Evolutionary conservation across 2,329 filamentous ascomycete genomes (phyloP).

Genomic region (Xylaria sp.): DNA sequence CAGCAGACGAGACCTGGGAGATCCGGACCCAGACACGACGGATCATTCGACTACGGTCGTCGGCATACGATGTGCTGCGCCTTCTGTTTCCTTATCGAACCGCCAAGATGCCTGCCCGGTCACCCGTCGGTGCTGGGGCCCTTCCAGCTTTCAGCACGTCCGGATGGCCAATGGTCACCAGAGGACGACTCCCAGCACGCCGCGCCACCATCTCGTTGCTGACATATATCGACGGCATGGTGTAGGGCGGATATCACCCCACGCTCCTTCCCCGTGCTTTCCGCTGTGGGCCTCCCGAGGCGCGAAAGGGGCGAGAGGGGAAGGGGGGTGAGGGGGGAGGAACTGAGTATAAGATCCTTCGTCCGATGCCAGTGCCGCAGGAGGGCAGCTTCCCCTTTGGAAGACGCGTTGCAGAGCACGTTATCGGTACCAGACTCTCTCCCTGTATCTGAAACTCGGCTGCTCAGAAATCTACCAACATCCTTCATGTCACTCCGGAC

Average conservation of each 20-base stretch:
- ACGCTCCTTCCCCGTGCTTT: conserved; percentile 22
- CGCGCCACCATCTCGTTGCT: conserved; percentile 28
- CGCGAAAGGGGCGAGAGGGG: conserved; percentile 10
- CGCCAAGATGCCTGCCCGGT: conserved; percentile 26
- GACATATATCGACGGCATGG: conserved; percentile 25
- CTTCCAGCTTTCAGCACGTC: conserved; percentile 21
- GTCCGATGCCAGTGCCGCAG: conserved; percentile 11
- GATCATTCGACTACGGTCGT: conserved; percentile 26
- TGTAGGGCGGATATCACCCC: conserved; percentile 31
- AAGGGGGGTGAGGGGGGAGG: conserved; percentile 14
- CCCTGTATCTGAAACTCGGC: background rate
- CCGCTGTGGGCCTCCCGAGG: conserved; percentile 17
- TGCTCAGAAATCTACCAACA: background rate
- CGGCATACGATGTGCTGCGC: conserved; percentile 27
- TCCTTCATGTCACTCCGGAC: background rate
- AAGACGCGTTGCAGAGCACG: conserved; percentile 8
- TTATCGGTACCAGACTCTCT: conserved; percentile 6
- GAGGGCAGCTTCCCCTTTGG: conserved; percentile 2
- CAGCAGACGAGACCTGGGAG: conserved; percentile 26
- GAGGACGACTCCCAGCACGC: conserved; percentile 20
- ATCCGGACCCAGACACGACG: conserved; percentile 26
- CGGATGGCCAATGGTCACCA: conserved; percentile 26
- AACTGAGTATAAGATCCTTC: conserved; percentile 23
- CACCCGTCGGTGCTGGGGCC: conserved; percentile 26
- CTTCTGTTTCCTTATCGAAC: conserved; percentile 27